Conservation (phyloP, 2,329 filamentous ascomycete genomes). For the Chrysoporthe deuterocubensis region DNA sequence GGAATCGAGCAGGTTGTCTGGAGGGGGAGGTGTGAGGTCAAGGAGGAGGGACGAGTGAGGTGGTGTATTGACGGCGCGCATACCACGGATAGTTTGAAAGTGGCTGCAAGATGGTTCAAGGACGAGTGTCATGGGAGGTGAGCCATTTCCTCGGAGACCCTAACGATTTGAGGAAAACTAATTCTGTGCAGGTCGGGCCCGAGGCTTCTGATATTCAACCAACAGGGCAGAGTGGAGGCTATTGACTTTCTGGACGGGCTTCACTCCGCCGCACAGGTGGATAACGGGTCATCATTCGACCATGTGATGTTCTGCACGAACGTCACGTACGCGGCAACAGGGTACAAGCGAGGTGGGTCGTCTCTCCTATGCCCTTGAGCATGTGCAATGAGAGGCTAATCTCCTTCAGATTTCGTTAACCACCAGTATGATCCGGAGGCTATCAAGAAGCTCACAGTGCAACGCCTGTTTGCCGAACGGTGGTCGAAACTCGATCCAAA, state of each 20-base stretch:
- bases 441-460: conserved; percentile 55
- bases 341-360: conserved; percentile 51
- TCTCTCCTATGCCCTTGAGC: neutral
- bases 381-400: conserved; percentile 16
- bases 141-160: neutral
- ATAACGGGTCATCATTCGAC: conserved; percentile 56
- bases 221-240: conserved; percentile 64
- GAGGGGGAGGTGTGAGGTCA: conserved; percentile 76
- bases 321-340: conserved; percentile 51
- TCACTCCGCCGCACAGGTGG: conserved; percentile 40
- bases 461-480: conserved; percentile 56
- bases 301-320: conserved; percentile 54
- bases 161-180: neutral
- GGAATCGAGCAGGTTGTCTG: conserved; percentile 78
- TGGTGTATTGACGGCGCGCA: conserved; percentile 97
- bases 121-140: conserved; percentile 40
- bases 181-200: conserved; percentile 40
- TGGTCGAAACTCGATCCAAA: conserved; percentile 53
- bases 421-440: conserved; percentile 55
- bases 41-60: conserved; percentile 57
- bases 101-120: conserved; percentile 83
- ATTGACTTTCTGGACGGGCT: conserved; percentile 58
- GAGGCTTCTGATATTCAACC: conserved; percentile 82
- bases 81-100: conserved; percentile 84
- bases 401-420: conserved; percentile 57